Evolutionary conservation across 768 basidiomycete species (phyloP).

Genomic region (Erythrobasidium yunnanense): DNA sequence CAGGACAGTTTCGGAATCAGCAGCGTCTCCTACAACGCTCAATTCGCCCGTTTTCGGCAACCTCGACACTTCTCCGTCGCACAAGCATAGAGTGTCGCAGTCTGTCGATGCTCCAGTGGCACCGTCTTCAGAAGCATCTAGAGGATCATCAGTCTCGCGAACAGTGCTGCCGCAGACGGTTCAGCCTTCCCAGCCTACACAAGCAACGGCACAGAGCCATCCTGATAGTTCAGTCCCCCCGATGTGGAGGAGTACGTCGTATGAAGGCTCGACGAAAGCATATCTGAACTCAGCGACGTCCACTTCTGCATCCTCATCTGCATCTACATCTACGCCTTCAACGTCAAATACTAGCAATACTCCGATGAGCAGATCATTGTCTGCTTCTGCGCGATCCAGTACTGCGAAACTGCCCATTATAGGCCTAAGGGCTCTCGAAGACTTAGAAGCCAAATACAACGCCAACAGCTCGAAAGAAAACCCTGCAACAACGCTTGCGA

Average conservation of each 20-base stretch:
- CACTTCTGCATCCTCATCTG: background rate
- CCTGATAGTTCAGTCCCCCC: constrained; percentile 9
- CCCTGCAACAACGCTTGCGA: background rate
- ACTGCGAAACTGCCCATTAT: background rate
- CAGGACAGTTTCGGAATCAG: too few relatives aligned
- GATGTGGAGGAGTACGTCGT: constrained; percentile 16
- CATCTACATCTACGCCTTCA: background rate
- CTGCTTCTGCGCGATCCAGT: background rate
- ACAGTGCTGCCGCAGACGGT: too few relatives aligned
- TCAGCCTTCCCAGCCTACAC: too few relatives aligned
- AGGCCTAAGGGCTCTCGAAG: background rate
- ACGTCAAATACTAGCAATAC: too few relatives aligned
- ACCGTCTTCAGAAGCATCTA: too few relatives aligned
- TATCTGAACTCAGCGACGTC: too few relatives aligned
- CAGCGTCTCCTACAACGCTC: too few relatives aligned
- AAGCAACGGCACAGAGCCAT: background rate
- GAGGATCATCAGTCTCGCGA: too few relatives aligned
- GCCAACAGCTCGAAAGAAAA: background rate
- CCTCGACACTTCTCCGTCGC: too few relatives aligned
- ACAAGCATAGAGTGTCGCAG: too few relatives aligned
- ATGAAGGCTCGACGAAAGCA: constrained; percentile 16
- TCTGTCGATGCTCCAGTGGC: too few relatives aligned
- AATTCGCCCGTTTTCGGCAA: too few relatives aligned
- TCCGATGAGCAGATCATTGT: background rate
- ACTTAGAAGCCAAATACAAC: background rate